These are phyloP conservation scores for Mycena olivaceomarginata DNA, from an alignment of 768 basidiomycete species.

Conservation along the genomic window DNA sequence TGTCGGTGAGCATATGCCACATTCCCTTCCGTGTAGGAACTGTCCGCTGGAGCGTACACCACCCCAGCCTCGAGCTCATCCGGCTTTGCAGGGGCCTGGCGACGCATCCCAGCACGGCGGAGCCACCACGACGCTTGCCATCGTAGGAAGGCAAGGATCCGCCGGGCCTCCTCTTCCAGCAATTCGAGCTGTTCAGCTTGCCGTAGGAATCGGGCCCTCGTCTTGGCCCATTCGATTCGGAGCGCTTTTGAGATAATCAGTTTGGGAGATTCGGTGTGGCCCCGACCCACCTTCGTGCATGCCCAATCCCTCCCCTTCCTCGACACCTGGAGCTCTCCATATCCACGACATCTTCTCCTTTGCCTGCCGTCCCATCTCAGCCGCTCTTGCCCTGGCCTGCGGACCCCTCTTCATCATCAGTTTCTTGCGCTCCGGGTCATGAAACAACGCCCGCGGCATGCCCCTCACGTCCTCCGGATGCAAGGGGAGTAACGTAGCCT, in stretches of 20 bases:
- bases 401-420: constrained; percentile 4
- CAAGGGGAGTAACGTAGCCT: constrained; percentile 43
- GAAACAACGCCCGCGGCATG: constrained; percentile 16
- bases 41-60: too few relatives aligned
- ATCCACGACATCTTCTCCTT: constrained; percentile 24
- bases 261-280: too few relatives aligned
- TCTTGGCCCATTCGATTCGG: constrained; percentile 32
- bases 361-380: neutral
- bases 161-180: constrained; percentile 40
- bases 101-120: too few relatives aligned
- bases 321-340: neutral
- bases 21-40: too few relatives aligned
- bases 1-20: too few relatives aligned
- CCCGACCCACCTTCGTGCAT: constrained; percentile 6
- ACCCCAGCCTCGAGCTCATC: too few relatives aligned
- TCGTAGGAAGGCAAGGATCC: constrained; percentile 25
- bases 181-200: constrained; percentile 29
- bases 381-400: neutral
- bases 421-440: constrained; percentile 22
- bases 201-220: constrained; percentile 1
- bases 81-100: too few relatives aligned
- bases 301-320: neutral
- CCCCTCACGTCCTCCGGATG: constrained; percentile 14
- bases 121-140: constrained; percentile 32
- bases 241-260: constrained; percentile 18